phyloP scores from a whole-genome alignment of 305 asterid genomes.

The Fraxinus latifolia region DNA sequence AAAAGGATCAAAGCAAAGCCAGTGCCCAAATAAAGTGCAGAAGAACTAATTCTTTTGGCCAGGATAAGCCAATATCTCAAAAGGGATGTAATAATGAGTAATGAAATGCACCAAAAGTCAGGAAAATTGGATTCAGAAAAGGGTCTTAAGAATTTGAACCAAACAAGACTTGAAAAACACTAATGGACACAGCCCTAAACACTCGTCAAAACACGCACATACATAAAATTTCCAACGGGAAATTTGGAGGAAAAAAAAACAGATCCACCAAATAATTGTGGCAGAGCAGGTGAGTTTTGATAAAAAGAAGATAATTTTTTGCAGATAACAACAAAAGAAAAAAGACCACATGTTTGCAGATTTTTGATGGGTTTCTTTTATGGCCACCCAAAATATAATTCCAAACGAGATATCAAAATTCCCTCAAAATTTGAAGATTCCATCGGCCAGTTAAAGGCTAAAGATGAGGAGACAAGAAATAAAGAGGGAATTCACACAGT shows the following conservation, averaged over 20 bases:
- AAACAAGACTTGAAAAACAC: not conserved
- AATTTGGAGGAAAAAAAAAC: constrained; percentile 13
- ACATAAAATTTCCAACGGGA: not conserved
- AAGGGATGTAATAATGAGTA: constrained; percentile 7
- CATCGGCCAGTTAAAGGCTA: constrained; percentile 20
- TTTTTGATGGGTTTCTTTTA: constrained; percentile 22
- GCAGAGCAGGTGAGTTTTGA: constrained; percentile 8
- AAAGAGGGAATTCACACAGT: constrained; percentile 3
- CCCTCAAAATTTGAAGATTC: constrained; percentile 23
- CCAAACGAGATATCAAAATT: constrained; percentile 9
- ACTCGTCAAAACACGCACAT: not conserved
- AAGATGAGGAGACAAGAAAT: not conserved
- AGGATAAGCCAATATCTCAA: constrained; percentile 20
- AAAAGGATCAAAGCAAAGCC: not conserved
- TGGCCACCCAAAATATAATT: constrained; percentile 22
- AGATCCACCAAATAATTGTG: constrained; percentile 21
- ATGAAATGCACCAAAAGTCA: constrained; percentile 19
- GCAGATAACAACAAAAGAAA: constrained; percentile 24
- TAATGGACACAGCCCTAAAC: not conserved
- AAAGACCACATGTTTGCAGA: constrained; percentile 38
- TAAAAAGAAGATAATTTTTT: constrained; percentile 19
- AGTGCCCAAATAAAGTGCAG: not conserved
- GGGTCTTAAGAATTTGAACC: constrained; percentile 7
- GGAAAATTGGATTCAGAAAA: constrained; percentile 5
- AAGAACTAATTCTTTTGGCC: not conserved